A percentile compares a stretch with the other conserved stretches of the same genome.
Evolutionary conservation across 106 monocot species (phyloP).

Genomic region (Dendrobium chrysotoxum): DNA sequence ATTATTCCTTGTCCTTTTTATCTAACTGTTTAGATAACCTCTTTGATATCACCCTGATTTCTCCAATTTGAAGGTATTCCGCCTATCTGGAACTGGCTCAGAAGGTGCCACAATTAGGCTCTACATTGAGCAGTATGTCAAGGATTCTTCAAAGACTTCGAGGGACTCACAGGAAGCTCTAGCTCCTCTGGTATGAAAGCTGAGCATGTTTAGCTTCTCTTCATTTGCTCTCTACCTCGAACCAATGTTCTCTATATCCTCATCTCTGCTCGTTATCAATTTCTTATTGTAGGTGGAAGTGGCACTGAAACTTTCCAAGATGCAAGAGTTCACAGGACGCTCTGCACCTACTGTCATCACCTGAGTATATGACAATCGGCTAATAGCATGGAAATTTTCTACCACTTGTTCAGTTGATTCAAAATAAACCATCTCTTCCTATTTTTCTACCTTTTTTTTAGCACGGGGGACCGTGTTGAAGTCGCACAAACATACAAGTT

Average conservation of each 20-base stretch:
- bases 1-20: too few species aligned
- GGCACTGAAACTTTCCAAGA: slow-evolving; percentile 86
- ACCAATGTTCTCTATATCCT: not conserved
- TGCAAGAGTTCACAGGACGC: slow-evolving; percentile 84
- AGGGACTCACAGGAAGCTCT: slow-evolving; percentile 94
- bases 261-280: not conserved
- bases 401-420: not conserved
- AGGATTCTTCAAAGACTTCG: slow-evolving; percentile 74
- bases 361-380: slow-evolving; percentile 15
- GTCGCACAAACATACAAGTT: too few species aligned
- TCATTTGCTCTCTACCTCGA: not conserved
- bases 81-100: slow-evolving; percentile 94
- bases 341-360: slow-evolving; percentile 94
- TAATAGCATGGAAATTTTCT: not conserved
- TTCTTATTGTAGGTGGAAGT: slow-evolving; percentile 55
- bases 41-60: not conserved
- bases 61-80: slow-evolving; percentile 56
- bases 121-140: slow-evolving; percentile 95
- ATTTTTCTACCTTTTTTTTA: too few species aligned
- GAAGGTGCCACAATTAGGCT: slow-evolving; percentile 90
- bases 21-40: not conserved
- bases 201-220: not conserved
- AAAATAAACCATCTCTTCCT: not conserved
- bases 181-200: slow-evolving; percentile 67
- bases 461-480: too few species aligned